Base-by-base conservation (phyloP, 495 filamentous ascomycete genomes). In the Diplogelasinospora grovesii region DNA sequence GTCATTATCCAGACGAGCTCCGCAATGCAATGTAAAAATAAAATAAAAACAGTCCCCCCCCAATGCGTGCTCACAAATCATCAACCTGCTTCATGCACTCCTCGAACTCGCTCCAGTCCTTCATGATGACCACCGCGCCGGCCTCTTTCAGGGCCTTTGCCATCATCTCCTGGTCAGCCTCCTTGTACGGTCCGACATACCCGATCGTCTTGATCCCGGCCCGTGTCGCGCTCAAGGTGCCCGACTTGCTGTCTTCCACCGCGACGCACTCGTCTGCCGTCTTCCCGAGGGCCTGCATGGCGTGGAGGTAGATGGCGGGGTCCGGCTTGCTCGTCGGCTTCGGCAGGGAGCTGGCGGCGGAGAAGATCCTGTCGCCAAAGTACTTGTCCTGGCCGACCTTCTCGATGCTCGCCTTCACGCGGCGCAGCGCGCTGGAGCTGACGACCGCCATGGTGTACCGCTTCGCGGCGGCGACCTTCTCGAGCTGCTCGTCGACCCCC, bases 311-410 rank as follows among this genome's bases (percentile, higher is more conserved):
- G 68, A 96, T 86, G 38, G 89, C 88, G 18, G 89, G 89, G 62
- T 96, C 84, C 27, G 89, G 89, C 77, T 96, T 96, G 60, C 76
- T 84, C 19, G 86, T 89, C 5, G 89, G 89, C 54, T 70, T 79
- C 34, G 68, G 64, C 53, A 96, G 74, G 23, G 78, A 83, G 22
- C 79, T 87, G 22, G 89, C 89, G 23, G 89, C 89, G 43, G 78
- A 84, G 77, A 83, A 96, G 53, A 95, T 76, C 45, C 78, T 70
- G 49, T 86, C 74, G 15, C 68, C 73, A 68, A 96, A 94, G 71
- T 79, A 94, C 59, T 83, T 77, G 60, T 79, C 83, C 60, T 87
- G 83, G 40, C 70, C 76, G 45, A 84, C 81, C 67, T 92, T 92
- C 62, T 86, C 75, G 59, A 96, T 70, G 31, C 77, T 82, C 33